These are phyloP conservation scores for Boeremia lycopersici DNA, from an alignment of 2,329 filamentous ascomycete species.

Conservation along the genomic window DNA sequence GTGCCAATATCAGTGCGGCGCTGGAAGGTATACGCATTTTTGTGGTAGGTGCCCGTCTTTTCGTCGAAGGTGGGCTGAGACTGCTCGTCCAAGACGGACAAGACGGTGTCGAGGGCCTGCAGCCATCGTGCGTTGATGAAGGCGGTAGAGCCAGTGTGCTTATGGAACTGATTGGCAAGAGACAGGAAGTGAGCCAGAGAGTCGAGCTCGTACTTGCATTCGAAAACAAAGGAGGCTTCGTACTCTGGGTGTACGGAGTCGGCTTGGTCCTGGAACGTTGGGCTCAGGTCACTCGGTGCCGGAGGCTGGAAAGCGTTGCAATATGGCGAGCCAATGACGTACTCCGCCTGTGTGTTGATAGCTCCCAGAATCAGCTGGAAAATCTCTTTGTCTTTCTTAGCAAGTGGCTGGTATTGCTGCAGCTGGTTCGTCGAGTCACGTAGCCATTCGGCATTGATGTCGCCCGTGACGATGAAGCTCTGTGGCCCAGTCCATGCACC, in stretches of 20 bases:
- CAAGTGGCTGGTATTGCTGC: slow-evolving; percentile 83
- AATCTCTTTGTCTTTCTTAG: slow-evolving; percentile 79
- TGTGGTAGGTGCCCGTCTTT: slow-evolving; percentile 65
- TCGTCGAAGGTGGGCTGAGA: slow-evolving; percentile 79
- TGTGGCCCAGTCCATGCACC: slow-evolving; percentile 82
- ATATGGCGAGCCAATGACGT: slow-evolving; percentile 91
- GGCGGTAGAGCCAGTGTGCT: slow-evolving; percentile 75
- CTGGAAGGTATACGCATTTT: slow-evolving; percentile 87
- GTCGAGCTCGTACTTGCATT: slow-evolving; percentile 99
- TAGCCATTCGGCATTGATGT: slow-evolving; percentile 92
- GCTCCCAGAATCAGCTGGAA: slow-evolving; percentile 84
- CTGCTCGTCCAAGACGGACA: slow-evolving; percentile 78
- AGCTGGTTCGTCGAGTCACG: slow-evolving; percentile 94
- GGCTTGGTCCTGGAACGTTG: slow-evolving; percentile 78
- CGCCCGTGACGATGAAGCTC: slow-evolving; percentile 90
- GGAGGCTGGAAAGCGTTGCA: slow-evolving; percentile 99
- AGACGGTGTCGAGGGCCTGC: slow-evolving; percentile 73
- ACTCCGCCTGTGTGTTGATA: slow-evolving; percentile 95
- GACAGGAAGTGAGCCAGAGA: slow-evolving; percentile 91
- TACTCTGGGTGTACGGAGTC: slow-evolving; percentile 87
- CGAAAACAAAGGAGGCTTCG: slow-evolving; percentile 84
- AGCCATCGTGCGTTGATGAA: slow-evolving; percentile 84
- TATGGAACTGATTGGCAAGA: slow-evolving; percentile 83
- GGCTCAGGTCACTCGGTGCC: slow-evolving; percentile 74
- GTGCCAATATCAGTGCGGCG: slow-evolving; percentile 81